These are phyloP conservation scores for Hypholoma sublateritium DNA, from an alignment of 768 basidiomycete species.

Conservation along the genomic window DNA sequence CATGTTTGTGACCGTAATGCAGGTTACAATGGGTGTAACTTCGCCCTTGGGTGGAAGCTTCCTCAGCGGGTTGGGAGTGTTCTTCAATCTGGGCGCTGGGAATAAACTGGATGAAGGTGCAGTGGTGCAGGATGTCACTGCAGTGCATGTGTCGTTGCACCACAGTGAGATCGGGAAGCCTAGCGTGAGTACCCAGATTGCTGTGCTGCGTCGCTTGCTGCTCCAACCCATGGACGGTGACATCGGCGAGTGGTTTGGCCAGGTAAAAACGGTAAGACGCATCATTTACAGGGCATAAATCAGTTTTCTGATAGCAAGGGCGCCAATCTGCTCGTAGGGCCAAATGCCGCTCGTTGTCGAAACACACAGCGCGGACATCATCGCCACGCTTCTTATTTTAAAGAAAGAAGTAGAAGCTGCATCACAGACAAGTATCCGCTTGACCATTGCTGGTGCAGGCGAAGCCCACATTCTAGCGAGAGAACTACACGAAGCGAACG, in stretches of 20 bases:
- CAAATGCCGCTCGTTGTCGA: slow-evolving; percentile 73
- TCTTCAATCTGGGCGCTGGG: slow-evolving; percentile 59
- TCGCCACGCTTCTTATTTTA: slow-evolving; percentile 71
- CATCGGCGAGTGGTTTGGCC: slow-evolving; percentile 44
- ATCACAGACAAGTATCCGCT: slow-evolving; percentile 41
- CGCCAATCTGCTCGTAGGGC: slow-evolving; percentile 40
- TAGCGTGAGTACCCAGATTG: slow-evolving; percentile 83
- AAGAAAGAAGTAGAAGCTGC: slow-evolving; percentile 60
- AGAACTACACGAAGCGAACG: slow-evolving; percentile 52
- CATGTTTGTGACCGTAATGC: background rate
- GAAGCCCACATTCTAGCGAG: slow-evolving; percentile 72
- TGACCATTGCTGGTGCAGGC: slow-evolving; percentile 65
- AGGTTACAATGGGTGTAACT: slow-evolving; percentile 62
- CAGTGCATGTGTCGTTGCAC: slow-evolving; percentile 63
- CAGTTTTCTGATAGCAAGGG: background rate
- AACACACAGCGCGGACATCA: slow-evolving; percentile 77
- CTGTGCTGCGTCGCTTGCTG: slow-evolving; percentile 65
- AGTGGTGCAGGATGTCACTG: slow-evolving; percentile 60
- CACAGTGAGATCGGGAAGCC: slow-evolving; percentile 37
- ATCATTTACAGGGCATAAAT: background rate
- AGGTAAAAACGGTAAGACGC: slow-evolving; percentile 40
- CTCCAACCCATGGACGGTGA: slow-evolving; percentile 38
- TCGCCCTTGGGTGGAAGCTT: slow-evolving; percentile 56
- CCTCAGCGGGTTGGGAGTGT: slow-evolving; percentile 62
- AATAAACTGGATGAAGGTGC: slow-evolving; percentile 64